These are phyloP conservation scores for Yamadazyma sp. DNA, from an alignment of 1,139 yeast genomes.

Conservation along the genomic window DNA sequence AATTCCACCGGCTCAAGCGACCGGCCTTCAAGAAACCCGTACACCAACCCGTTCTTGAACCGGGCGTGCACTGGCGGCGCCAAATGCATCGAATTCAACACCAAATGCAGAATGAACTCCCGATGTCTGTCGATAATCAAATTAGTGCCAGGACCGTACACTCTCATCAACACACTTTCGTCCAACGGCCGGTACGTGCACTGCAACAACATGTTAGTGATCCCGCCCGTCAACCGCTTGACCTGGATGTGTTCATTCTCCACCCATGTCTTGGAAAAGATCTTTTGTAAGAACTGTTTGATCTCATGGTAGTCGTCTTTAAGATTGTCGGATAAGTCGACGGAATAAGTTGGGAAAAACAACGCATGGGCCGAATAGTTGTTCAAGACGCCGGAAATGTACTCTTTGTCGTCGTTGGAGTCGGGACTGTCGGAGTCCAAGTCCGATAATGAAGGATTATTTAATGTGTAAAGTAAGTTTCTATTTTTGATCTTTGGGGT, in stretches of 20 bases:
- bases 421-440: constrained; percentile 30
- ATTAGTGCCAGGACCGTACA: constrained; percentile 76
- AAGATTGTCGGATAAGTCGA: constrained; percentile 34
- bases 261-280: constrained; percentile 37
- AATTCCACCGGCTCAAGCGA: constrained; percentile 61
- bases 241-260: constrained; percentile 24
- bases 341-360: constrained; percentile 38
- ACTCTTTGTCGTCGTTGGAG: constrained; percentile 9
- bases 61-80: constrained; percentile 73
- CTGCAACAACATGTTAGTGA: constrained; percentile 69
- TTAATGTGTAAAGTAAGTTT: constrained; percentile 41
- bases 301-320: constrained; percentile 32
- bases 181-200: constrained; percentile 34
- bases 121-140: constrained; percentile 74
- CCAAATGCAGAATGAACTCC: constrained; percentile 71
- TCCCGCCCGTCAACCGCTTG: constrained; percentile 67
- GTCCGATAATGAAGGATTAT: constrained; percentile 46
- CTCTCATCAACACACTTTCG: constrained; percentile 59
- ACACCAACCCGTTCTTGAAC: constrained; percentile 72
- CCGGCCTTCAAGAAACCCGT: constrained; percentile 68
- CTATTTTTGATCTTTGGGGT: constrained; percentile 29
- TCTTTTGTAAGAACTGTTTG: constrained; percentile 30
- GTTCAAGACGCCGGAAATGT: constrained; percentile 20
- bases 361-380: constrained; percentile 37
- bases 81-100: constrained; percentile 56